Percentiles rank a stretch among this genome's conserved stretches.
Conservation (phyloP, 345 rosid species). For the Brassica napus region Da-Ae NC_063438.1:26239001-26239500, state of each 20-base stretch:
- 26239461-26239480: neutral
- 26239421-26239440: neutral
- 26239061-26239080: conserved; percentile 70
- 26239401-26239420: neutral
- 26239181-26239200: too few relatives aligned
- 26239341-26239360: conserved; percentile 14
- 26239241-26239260: neutral
- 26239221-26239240: neutral
- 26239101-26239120: conserved; percentile 50
- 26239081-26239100: conserved; percentile 64
- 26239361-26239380: neutral
- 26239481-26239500: conserved; percentile 1
- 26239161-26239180: neutral
- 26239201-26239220: too few relatives aligned
- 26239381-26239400: neutral
- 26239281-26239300: neutral
- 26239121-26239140: conserved; percentile 42
- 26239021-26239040: conserved; percentile 64
- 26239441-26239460: neutral
- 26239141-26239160: conserved; percentile 35
- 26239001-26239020: conserved; percentile 21
- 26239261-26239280: neutral
- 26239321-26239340: conserved; percentile 57
- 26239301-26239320: conserved; percentile 33
- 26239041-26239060: conserved; percentile 72